These are phyloP conservation scores for Penicillium sp. DNA, from an alignment of 2,329 filamentous ascomycete species.

Conservation along the genomic window DNA sequence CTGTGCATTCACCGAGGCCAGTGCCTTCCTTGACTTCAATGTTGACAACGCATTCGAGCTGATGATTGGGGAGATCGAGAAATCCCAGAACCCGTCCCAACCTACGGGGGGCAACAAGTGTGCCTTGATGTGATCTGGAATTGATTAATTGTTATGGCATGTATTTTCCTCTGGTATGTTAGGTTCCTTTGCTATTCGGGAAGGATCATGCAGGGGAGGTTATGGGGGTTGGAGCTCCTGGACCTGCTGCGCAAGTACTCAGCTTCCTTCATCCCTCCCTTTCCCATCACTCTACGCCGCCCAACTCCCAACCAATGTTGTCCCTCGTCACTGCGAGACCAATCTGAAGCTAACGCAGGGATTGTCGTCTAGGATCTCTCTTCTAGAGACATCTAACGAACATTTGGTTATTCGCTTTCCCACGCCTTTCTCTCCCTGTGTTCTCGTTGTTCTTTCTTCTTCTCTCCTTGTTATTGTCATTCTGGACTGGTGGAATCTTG, in stretches of 20 bases:
- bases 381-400: background rate
- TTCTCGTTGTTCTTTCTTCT: background rate
- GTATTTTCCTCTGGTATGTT: constrained; percentile 9
- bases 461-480: constrained; percentile 2
- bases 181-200: background rate
- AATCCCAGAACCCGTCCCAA: constrained; percentile 85
- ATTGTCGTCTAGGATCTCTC: background rate
- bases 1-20: constrained; percentile 93
- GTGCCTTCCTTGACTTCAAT: constrained; percentile 90
- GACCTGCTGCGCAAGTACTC: background rate
- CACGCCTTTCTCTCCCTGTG: background rate
- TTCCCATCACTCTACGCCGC: background rate
- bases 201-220: background rate
- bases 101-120: constrained; percentile 80
- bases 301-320: background rate
- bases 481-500: constrained; percentile 17
- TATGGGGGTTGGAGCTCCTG: background rate
- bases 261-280: background rate
- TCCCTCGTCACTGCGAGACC: background rate
- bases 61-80: constrained; percentile 92
- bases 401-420: background rate
- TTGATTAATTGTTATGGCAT: background rate
- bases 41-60: constrained; percentile 90
- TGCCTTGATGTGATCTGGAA: constrained; percentile 68
- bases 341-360: constrained; percentile 1